Conservation (phyloP, 768 basidiomycete genomes). For the Tylopilus subfusipes region DNA sequence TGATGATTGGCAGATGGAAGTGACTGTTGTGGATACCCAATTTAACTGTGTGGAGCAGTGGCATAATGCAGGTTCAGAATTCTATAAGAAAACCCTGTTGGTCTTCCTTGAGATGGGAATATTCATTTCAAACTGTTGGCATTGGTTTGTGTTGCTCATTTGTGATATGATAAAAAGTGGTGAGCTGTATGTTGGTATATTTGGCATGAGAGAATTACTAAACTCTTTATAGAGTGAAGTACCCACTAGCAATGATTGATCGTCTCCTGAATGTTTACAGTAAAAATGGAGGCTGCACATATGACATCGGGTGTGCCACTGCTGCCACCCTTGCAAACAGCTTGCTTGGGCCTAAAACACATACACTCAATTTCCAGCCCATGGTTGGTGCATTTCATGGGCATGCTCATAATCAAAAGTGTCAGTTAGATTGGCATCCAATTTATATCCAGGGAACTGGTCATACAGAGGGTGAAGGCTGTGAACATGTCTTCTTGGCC, state of each 20-base stretch:
- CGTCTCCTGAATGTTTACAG: too few species aligned
- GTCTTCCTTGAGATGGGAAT: slow-evolving; percentile 6
- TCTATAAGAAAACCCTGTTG: neutral
- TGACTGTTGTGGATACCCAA: too few species aligned
- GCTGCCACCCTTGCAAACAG: too few species aligned
- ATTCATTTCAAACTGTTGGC: slow-evolving; percentile 4
- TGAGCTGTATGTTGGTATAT: neutral
- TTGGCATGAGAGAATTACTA: too few species aligned
- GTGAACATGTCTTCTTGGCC: neutral
- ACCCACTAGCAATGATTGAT: neutral
- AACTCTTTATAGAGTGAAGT: too few species aligned
- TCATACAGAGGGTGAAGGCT: neutral
- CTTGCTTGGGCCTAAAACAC: too few species aligned
- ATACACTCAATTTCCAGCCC: neutral
- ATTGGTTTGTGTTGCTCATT: neutral
- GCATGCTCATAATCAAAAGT: neutral
- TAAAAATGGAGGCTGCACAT: neutral
- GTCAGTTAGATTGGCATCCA: neutral
- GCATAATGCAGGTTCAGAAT: slow-evolving; percentile 4
- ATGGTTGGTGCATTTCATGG: slow-evolving; percentile 3
- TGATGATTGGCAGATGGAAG: too few species aligned
- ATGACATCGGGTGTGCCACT: neutral
- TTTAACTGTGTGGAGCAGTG: neutral
- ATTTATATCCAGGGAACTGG: slow-evolving; percentile 1
- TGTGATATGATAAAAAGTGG: slow-evolving; percentile 20